Evolutionary conservation across 805 yeast genomes (phyloP).

Genomic region (Kregervanrija pseudodelftensis): DNA sequence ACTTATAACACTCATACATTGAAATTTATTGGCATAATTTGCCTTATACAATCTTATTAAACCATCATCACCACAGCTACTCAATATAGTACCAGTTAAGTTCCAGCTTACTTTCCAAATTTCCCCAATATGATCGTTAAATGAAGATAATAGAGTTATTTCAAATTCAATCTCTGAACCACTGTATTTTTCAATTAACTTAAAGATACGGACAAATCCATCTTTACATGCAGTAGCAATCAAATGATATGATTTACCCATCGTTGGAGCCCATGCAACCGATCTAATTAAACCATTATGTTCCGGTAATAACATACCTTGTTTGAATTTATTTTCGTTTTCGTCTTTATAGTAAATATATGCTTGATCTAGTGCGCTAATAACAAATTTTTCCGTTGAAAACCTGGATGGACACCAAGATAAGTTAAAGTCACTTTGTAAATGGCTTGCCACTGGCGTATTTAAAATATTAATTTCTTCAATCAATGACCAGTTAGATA

Average conservation of each 20-base stretch:
- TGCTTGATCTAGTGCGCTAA: slow-evolving; percentile 83
- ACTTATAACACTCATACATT: slow-evolving; percentile 80
- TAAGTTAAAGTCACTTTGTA: slow-evolving; percentile 79
- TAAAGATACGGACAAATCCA: slow-evolving; percentile 83
- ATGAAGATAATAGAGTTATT: slow-evolving; percentile 21
- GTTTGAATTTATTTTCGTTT: slow-evolving; percentile 41
- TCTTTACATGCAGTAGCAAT: slow-evolving; percentile 96
- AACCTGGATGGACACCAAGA: slow-evolving; percentile 90
- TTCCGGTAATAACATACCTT: slow-evolving; percentile 65
- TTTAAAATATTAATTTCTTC: slow-evolving; percentile 62
- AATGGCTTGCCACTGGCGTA: slow-evolving; percentile 68
- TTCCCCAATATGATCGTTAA: slow-evolving; percentile 34
- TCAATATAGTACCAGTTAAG: slow-evolving; percentile 81
- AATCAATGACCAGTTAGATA: slow-evolving; percentile 73
- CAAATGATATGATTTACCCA: slow-evolving; percentile 83
- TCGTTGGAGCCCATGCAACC: slow-evolving; percentile 93
- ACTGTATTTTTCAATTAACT: slow-evolving; percentile 42
- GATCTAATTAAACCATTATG: slow-evolving; percentile 83
- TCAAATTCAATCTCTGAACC: slow-evolving; percentile 13
- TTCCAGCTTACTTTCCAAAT: slow-evolving; percentile 98
- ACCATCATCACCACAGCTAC: slow-evolving; percentile 96
- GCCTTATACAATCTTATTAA: slow-evolving; percentile 88
- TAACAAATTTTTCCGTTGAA: slow-evolving; percentile 71
- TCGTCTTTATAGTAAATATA: slow-evolving; percentile 54
- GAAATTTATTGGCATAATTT: slow-evolving; percentile 76